Evolutionary conservation across 345 rosid genomes (phyloP), one percentile per base, ranked within the genome.

Genomic region (Ricinus communis): DNA sequence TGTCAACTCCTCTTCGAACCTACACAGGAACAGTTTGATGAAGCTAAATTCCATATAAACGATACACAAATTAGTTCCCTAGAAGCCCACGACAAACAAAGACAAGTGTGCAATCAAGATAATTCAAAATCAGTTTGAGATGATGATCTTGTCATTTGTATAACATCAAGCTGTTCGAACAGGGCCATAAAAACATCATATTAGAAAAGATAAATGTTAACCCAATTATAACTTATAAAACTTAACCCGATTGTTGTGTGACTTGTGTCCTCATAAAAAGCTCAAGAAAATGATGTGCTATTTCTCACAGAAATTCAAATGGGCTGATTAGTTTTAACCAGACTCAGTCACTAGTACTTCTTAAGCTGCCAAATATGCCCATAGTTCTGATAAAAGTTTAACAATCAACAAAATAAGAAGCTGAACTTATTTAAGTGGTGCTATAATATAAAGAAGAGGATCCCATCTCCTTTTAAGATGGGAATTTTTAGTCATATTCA

Each of bases 1-100:
- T 84, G 75, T 90, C 97, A 66, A 84, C 85, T 59, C 98, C 97
- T 86, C 98, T 87, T 70, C 96, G 87, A 41, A 93, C 96, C 96
- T 93, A 70, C 38, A 83, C 13, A 16, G 74, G 71, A 43, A 58
- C 64, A 79, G 54, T 53, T 55, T 36, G 46, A 46, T 72, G 10
- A 76, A 73, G 43, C 38, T 30, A 41, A 36, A 54, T 66, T 53
- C 11, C 53, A 36, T 12, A 46, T 49, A 40, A 65, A 63, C 27
- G n/a, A 22, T 15, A 41, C 28, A 43, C 49, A 24, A 56, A 12
- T 62, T 6, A 22, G 2, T n/a, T 49, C 18, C 28, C 36, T 11
- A 21, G 49, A 54, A 27, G 57, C 47, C 55, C 2, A 16, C 21
- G 13, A 16, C 22, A 22, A 1, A 57, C n/a, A 36, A 5, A 9